Conservation (phyloP, 2,329 filamentous ascomycete species). For the Venturia nashicola region DNA sequence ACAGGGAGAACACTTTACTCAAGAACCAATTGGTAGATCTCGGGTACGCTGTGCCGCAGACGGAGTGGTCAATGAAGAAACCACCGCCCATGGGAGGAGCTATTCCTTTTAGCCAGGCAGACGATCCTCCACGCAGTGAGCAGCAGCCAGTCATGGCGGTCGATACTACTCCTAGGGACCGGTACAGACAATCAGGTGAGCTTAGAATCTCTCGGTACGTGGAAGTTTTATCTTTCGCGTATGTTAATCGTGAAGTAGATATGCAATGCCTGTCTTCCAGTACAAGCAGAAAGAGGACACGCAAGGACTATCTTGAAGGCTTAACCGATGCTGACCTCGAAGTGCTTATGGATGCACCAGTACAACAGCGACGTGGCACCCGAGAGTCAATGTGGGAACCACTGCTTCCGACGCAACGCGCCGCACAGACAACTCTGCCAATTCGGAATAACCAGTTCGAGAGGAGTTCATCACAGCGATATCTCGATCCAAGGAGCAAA, state of each 20-base stretch:
- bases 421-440: neutral
- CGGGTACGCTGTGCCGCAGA: conserved; percentile 18
- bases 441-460: neutral
- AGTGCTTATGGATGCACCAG: neutral
- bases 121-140: neutral
- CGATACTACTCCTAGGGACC: neutral
- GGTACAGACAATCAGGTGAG: neutral
- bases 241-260: neutral
- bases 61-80: conserved; percentile 10
- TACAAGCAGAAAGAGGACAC: conserved; percentile 7
- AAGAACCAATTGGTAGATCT: conserved; percentile 17
- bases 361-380: neutral
- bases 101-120: neutral
- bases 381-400: conserved; percentile 11
- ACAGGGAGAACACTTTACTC: conserved; percentile 17
- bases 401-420: neutral
- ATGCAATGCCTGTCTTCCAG: neutral
- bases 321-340: neutral
- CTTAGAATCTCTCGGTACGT: neutral
- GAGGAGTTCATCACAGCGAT: neutral
- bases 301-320: conserved; percentile 5
- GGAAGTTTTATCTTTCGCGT: neutral
- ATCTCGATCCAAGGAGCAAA: neutral
- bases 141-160: neutral
- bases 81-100: neutral